These are phyloP conservation scores for Cucurbita moschata DNA, from an alignment of 306 rosid genomes.

Conservation along the genomic window DNA sequence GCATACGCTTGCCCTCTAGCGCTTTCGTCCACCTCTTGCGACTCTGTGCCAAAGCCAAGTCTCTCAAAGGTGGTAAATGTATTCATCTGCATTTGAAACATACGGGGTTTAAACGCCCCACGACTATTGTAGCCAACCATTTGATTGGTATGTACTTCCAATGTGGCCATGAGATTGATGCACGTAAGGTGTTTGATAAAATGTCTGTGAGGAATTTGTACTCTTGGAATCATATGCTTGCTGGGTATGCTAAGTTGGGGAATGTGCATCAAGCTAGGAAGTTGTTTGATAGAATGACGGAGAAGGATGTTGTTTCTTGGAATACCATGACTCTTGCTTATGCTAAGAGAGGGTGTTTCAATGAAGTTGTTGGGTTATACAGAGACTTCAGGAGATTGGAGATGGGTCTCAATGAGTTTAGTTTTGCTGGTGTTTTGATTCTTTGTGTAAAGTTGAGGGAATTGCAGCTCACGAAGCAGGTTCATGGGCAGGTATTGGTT, in stretches of 20 bases:
- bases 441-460: slow-evolving; percentile 48
- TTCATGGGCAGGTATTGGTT: slow-evolving; percentile 68
- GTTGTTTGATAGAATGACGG: slow-evolving; percentile 44
- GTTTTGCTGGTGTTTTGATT: slow-evolving; percentile 62
- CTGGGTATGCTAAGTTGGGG: slow-evolving; percentile 68
- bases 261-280: slow-evolving; percentile 40
- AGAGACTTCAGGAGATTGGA: slow-evolving; percentile 35
- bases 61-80: slow-evolving; percentile 38
- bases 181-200: slow-evolving; percentile 66
- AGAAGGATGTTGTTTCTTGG: slow-evolving; percentile 68
- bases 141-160: slow-evolving; percentile 47
- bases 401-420: slow-evolving; percentile 55
- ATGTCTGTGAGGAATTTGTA: slow-evolving; percentile 60
- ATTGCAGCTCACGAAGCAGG: slow-evolving; percentile 44
- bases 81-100: slow-evolving; percentile 60
- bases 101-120: slow-evolving; percentile 54
- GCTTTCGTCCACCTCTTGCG: slow-evolving; percentile 41
- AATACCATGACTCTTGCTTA: slow-evolving; percentile 61
- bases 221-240: slow-evolving; percentile 72
- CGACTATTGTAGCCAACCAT: slow-evolving; percentile 44
- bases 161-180: slow-evolving; percentile 40
- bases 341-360: slow-evolving; percentile 32
- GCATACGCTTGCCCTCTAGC: slow-evolving; percentile 55
- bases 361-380: slow-evolving; percentile 46
- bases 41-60: slow-evolving; percentile 35